Conservation (phyloP, 1,139 yeast species). For the Meyerozyma smithsonii region DNA sequence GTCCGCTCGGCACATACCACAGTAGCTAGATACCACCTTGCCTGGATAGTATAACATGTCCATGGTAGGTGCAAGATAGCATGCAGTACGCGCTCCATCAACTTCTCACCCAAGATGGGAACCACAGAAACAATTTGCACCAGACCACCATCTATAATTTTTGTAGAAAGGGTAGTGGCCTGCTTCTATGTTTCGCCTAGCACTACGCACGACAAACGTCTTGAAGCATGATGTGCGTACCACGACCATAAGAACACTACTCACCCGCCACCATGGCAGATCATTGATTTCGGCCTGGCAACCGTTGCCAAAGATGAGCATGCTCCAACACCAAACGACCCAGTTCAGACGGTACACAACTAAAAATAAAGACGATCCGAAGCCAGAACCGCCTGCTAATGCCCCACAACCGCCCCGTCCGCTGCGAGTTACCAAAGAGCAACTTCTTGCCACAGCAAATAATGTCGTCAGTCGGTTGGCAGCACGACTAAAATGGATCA, state of each 20-base stretch:
- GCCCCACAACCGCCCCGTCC: neutral
- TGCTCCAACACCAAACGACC: neutral
- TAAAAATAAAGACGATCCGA: neutral
- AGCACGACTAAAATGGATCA: conserved; percentile 65
- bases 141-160: no score
- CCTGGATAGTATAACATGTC: no score
- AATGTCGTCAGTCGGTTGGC: conserved; percentile 46
- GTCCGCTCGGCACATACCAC: neutral
- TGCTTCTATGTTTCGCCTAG: neutral
- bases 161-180: neutral
- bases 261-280: neutral
- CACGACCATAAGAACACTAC: neutral
- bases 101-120: no score
- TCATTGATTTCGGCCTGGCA: neutral
- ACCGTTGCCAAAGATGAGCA: conserved; percentile 55
- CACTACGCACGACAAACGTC: neutral
- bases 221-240: neutral
- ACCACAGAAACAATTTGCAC: no score
- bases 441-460: conserved; percentile 48
- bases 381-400: neutral
- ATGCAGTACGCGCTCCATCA: neutral
- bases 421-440: conserved; percentile 35
- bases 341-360: neutral
- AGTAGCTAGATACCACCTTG: no score
- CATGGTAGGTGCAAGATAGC: no score